Percentiles rank a stretch among this genome's conserved stretches.
Evolutionary conservation across 345 rosid genomes (phyloP).

Genomic region (Garcia nutans): DNA sequence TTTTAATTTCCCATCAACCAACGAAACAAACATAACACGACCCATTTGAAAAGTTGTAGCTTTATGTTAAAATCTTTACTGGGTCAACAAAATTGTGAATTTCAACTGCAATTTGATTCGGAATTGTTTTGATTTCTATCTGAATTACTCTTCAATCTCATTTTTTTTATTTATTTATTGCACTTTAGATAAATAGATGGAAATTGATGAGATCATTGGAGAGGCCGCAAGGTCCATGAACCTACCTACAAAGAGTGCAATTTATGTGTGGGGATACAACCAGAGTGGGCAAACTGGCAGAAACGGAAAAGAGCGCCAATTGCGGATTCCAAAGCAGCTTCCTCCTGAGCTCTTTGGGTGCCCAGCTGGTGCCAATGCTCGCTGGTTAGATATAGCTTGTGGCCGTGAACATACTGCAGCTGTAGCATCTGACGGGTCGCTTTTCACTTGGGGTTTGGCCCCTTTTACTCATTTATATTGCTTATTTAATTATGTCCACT

Average conservation of each 20-base stretch:
- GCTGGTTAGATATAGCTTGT: slow-evolving; percentile 90
- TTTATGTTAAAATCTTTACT: background rate
- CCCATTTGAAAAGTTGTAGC: background rate
- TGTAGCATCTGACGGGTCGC: slow-evolving; percentile 94
- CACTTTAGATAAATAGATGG: slow-evolving; percentile 38
- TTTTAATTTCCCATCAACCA: background rate
- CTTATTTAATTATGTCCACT: background rate
- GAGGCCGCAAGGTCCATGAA: slow-evolving; percentile 45
- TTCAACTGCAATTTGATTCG: background rate
- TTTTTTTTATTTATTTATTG: too few species aligned
- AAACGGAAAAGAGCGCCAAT: slow-evolving; percentile 60
- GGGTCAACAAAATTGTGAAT: background rate
- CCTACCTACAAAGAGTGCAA: slow-evolving; percentile 77
- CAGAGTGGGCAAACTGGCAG: slow-evolving; percentile 93
- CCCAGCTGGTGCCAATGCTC: slow-evolving; percentile 68
- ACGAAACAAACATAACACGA: background rate
- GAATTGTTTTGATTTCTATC: background rate
- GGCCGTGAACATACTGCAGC: slow-evolving; percentile 96
- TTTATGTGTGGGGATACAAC: slow-evolving; percentile 96
- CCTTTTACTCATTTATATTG: slow-evolving; percentile 11
- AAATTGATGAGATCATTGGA: slow-evolving; percentile 65
- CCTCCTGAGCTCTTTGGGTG: slow-evolving; percentile 92
- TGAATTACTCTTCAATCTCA: background rate
- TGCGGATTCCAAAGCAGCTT: slow-evolving; percentile 90
- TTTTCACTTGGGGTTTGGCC: slow-evolving; percentile 88